These are phyloP conservation scores for Buxus sempervirens DNA, from an alignment of 164 flowering plant species.

Conservation along the genomic window DNA sequence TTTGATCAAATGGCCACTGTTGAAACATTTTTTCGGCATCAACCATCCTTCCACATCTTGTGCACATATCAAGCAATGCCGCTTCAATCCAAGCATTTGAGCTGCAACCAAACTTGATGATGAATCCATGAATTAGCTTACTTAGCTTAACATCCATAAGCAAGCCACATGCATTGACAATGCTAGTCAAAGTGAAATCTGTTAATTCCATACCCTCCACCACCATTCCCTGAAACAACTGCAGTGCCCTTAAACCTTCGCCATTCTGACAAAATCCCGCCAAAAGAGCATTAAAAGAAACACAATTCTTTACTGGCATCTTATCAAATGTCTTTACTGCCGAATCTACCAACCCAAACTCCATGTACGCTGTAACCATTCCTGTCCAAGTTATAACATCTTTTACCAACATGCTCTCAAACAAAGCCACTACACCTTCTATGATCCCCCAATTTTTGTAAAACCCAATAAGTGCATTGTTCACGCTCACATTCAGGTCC, in stretches of 20 bases:
- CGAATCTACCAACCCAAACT: conserved; percentile 55
- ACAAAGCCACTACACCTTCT: conserved; percentile 42
- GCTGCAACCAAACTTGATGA: conserved; percentile 55
- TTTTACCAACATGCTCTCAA: conserved; percentile 44
- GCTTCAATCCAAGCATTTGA: conserved; percentile 54
- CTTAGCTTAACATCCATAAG: conserved; percentile 37
- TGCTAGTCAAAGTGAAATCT: conserved; percentile 68
- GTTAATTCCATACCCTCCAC: conserved; percentile 52
- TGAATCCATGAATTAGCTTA: conserved; percentile 76
- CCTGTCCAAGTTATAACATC: conserved; percentile 80
- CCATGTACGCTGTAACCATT: conserved; percentile 65
- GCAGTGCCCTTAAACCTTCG: conserved; percentile 46
- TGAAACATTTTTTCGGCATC: conserved; percentile 67
- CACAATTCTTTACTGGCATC: conserved; percentile 65
- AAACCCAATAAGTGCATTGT: conserved; percentile 73
- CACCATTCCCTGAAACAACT: conserved; percentile 56
- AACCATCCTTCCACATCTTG: conserved; percentile 65
- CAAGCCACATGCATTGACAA: conserved; percentile 64
- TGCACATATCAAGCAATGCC: conserved; percentile 80
- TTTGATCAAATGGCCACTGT: conserved; percentile 27
- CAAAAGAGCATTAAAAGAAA: conserved; percentile 67
- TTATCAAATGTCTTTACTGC: conserved; percentile 50
- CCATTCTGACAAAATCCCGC: conserved; percentile 67
- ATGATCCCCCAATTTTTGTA: conserved; percentile 56
- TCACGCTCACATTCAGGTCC: conserved; percentile 52